Base-by-base conservation (phyloP, 441 rosid species). In the Jatropha multifida region DNA sequence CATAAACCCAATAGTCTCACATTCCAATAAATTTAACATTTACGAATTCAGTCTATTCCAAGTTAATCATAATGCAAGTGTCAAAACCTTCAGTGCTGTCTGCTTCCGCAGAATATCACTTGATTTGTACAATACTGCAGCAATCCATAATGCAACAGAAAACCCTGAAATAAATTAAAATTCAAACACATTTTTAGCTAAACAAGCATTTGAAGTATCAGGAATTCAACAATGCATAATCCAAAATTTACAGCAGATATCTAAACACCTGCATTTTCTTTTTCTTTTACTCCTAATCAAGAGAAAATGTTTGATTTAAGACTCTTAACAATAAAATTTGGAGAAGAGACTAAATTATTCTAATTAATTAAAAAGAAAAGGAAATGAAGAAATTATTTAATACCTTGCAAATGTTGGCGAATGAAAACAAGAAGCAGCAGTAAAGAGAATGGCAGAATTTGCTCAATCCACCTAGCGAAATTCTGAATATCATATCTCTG, bases 401-500 rank as follows among this genome's bases (percentile, higher is more conserved):
- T 77, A 88, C 94, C 94, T 86, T 85, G 92, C 75, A 90, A 86
- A 78, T 90, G 94, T 76, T 85, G 92, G 71, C 93, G 86, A 76
- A 89, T 85, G 71, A 88, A 90, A 69, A 90, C 90, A 46, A 90
- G 86, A 74, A 90, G 76, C n/a, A 90, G 89, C 66, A 90, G 85
- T 83, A 90, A 75, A 71, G 90, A 90, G 56, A 90, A 90, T 0
- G 94, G 94, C 60, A 86, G 88, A 66, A 88, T 74, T 72, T 88
- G 92, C 79, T 90, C 94, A 65, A 88, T 83, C 90, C 92, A 88
- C 79, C 94, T 84, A 17, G 90, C 90, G 54, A 88, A 85, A 65
- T 88, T 86, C 82, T 90, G 94, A 76, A 90, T 87, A 80, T 88
- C 94, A 78, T 88, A 88, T 80, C 89, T 87, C 82, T 86, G 90